Base-by-base conservation (phyloP, 108 stramenopile species). In the Pseudonitzschia multistriata region DNA sequence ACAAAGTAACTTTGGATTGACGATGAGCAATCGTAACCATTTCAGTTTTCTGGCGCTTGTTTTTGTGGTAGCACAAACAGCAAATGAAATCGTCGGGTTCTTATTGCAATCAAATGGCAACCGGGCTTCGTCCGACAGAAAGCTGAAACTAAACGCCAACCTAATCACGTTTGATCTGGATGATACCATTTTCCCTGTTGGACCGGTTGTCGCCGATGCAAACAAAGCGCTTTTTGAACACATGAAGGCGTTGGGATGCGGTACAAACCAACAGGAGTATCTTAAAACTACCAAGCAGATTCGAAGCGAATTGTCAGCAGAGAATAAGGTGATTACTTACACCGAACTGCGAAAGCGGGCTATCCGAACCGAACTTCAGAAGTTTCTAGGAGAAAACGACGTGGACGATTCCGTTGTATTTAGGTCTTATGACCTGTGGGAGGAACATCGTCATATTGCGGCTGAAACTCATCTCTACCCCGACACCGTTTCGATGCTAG, bases 181-280 rank as follows among this genome's bases (percentile, higher is more conserved):
- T 69, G 88, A 89, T 62, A 86, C 88, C 4, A 40, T 89, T 37
- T 89, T 76, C 61, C 82, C 85, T 5, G 79, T 83, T 15, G 63
- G 37, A 24, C 71, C 78, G 0, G 84, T 83, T 27, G 68, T 88
- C 17, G 29, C 34, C 11, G 79, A 80, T 28, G 88, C 85, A 67
- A 86, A 89, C 53, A 70, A 53, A 3, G 74, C 71, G 0, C 62
- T 78, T 70, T 30, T 70, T 31, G 7, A 49, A n/a, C 52, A 50
- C 15, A 31, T 81, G 47, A 33, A 66, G 13, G 28, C 42, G 22
- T 31, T 66, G 37, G 85, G 84, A 19, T 82, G 70, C 56, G 68
- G 63, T 53, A 73, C 68, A 24, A 66, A 25, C 29, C 67, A 74
- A 47, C 71, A 76, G 24, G 72, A 75, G 14, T 78, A 78, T 29